Percentiles rank a stretch among this genome's conserved stretches.
Conservation (phyloP, 805 yeast species). For the Nakazawaea ishiwadae region DNA sequence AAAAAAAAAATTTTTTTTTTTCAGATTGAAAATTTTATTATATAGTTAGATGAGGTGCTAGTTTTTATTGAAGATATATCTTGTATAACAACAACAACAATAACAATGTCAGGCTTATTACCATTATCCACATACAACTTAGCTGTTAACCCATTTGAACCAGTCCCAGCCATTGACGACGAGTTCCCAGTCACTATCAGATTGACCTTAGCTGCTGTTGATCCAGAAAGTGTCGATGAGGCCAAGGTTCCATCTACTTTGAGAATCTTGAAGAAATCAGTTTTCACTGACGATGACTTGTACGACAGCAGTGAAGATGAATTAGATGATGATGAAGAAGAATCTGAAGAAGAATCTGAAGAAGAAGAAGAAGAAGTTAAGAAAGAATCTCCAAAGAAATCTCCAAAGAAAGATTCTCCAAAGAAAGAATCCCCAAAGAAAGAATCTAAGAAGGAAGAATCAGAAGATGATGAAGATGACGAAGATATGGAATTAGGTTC, state of each 20-base stretch:
- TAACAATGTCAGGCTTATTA: conserved; percentile 59
- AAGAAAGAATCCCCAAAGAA: conserved; percentile 25
- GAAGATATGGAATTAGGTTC: conserved; percentile 55
- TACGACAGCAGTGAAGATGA: conserved; percentile 42
- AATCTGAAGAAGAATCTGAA: conserved; percentile 25
- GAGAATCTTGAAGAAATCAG: conserved; percentile 75
- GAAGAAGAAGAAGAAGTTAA: conserved; percentile 28
- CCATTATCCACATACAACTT: conserved; percentile 87
- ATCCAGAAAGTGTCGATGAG: conserved; percentile 82
- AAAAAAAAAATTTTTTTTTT: conserved; percentile 1
- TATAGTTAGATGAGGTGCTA: too few species aligned
- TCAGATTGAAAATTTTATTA: conserved; percentile 1
- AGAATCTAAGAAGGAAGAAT: conserved; percentile 33
- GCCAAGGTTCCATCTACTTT: conserved; percentile 82
- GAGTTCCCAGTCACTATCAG: conserved; percentile 88
- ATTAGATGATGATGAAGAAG: conserved; percentile 26
- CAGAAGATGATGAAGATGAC: conserved; percentile 44
- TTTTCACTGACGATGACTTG: conserved; percentile 36
- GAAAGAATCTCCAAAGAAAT: conserved; percentile 26
- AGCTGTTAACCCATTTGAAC: conserved; percentile 81
- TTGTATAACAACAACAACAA: not conserved
- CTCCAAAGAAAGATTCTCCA: conserved; percentile 28
- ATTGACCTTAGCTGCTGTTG: conserved; percentile 92
- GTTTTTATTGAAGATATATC: not conserved
- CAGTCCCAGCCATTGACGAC: conserved; percentile 80